Evolutionary conservation across 805 yeast species (phyloP).

Genomic region (Wickerhamiella brachini): DNA sequence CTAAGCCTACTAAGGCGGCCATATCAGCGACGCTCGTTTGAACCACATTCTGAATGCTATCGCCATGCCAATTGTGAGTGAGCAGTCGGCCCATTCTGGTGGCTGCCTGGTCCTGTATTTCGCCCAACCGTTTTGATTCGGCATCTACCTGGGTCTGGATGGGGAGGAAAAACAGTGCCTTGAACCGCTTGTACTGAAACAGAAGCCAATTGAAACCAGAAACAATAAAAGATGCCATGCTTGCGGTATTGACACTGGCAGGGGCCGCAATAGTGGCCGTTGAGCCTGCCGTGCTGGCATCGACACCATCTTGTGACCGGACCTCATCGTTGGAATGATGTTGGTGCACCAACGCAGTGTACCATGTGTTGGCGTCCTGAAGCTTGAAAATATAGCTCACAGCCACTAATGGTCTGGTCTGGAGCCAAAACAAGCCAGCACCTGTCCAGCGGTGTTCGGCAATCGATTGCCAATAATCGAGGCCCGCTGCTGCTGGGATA

Average conservation of each 20-base stretch:
- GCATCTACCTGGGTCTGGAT: background rate
- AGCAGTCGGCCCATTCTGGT: slow-evolving; percentile 10
- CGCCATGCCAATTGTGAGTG: slow-evolving; percentile 2
- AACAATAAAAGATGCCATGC: background rate
- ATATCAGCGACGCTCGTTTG: background rate
- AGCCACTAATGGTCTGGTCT: slow-evolving; percentile 9
- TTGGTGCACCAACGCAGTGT: background rate
- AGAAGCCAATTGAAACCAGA: background rate
- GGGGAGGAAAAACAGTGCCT: background rate
- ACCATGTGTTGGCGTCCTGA: background rate
- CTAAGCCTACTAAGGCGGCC: background rate
- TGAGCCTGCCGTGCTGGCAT: background rate
- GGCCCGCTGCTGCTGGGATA: slow-evolving; percentile 12
- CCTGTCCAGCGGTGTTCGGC: slow-evolving; percentile 2
- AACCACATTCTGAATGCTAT: background rate
- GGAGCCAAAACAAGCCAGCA: slow-evolving; percentile 10
- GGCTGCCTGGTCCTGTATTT: slow-evolving; percentile 5
- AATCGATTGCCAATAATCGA: slow-evolving; percentile 12
- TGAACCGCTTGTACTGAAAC: background rate
- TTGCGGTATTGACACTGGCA: background rate
- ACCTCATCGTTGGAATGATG: background rate
- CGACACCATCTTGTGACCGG: background rate
- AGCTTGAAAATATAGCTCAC: background rate
- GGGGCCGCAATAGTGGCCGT: background rate
- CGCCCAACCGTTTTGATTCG: background rate